phyloP scores from a whole-genome alignment of 176 grass and related monocot species.

The Bolboschoenus planiculmis region DNA sequence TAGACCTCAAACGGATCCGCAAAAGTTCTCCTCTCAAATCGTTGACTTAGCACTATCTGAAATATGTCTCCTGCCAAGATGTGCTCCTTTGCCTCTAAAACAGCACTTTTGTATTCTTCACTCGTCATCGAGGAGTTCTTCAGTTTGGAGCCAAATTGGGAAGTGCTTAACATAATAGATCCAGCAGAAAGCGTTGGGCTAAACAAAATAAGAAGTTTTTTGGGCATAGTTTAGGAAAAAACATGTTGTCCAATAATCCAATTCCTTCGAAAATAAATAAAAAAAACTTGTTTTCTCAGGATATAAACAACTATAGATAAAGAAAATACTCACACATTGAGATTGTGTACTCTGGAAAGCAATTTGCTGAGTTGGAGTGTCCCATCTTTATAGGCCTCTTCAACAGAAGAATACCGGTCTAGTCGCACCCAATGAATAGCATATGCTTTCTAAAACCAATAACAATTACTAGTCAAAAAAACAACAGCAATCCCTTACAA shows the following conservation, averaged over 20 bases:
- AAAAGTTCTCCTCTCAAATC: slow-evolving; percentile 79
- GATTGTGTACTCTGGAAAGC: slow-evolving; percentile 69
- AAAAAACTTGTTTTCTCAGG: neutral
- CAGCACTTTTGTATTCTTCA: slow-evolving; percentile 56
- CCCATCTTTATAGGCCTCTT: slow-evolving; percentile 82
- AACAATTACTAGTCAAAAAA: slow-evolving; percentile 12
- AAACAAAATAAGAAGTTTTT: slow-evolving; percentile 15
- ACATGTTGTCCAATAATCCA: neutral
- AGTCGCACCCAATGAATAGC: slow-evolving; percentile 80
- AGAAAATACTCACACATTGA: slow-evolving; percentile 56
- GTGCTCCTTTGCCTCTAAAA: slow-evolving; percentile 70
- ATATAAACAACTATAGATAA: neutral
- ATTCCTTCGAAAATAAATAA: neutral
- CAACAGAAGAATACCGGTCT: slow-evolving; percentile 45
- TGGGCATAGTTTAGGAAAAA: neutral
- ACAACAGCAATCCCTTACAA: neutral
- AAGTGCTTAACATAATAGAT: slow-evolving; percentile 52
- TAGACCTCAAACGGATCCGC: slow-evolving; percentile 91
- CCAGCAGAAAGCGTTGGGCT: slow-evolving; percentile 71
- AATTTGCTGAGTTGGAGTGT: slow-evolving; percentile 37
- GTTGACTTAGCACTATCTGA: slow-evolving; percentile 84
- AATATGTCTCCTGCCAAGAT: slow-evolving; percentile 88
- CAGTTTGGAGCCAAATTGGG: slow-evolving; percentile 47
- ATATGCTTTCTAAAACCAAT: slow-evolving; percentile 61
- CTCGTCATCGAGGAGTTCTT: slow-evolving; percentile 68